Evolutionary conservation across 768 basidiomycete species (phyloP), one percentile per base, ranked within the genome.

Genomic region (Mycena crocata): DNA sequence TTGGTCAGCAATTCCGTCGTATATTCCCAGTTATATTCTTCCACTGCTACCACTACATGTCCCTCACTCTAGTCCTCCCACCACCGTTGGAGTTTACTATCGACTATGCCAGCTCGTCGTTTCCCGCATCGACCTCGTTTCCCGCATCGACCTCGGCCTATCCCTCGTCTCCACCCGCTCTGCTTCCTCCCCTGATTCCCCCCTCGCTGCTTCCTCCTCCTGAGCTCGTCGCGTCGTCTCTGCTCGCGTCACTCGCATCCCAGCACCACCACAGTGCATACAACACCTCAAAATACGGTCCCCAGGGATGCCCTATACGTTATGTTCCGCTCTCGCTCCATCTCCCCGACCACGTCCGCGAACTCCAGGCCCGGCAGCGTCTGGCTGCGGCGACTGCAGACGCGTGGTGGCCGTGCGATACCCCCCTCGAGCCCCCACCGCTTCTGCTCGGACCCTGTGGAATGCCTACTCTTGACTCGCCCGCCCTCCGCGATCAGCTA

Each of bases 251-350:
- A 3, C 79, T 94, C 21, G 91, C 91, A 3, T 93, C 91, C 8
- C 92, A 93, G 70, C 90, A 93, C 77, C 93, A 93, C 70, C 57
- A 73, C 61, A 91, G 89, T 79, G 87, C 90, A 48, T 93, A 94
- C 75, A 91, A 86, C 71, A 84, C 86, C 58, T 76, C 88, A 28
- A 93, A 93, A 76, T 89, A 87, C 64, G 93, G 92, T 7, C 66
- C 72, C 30, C 66, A 75, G 89, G 92, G 91, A 46, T 84, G 81
- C 28, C 88, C 91, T 0, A 62, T 83, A 13, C 70, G 72, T 35
- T 94, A 94, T 69, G 72, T 83, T 0, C 93, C 93, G 0, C 76
- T 93, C 26, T 90, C 90, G 24, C 59, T 91, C 21, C 84, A 88
- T 63, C 77, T 85, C 31, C 93, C 93, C 5, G 84, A 87, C 17